phyloP scores from a whole-genome alignment of 2,329 filamentous ascomycete species.

The Spiromastix sp. region DNA sequence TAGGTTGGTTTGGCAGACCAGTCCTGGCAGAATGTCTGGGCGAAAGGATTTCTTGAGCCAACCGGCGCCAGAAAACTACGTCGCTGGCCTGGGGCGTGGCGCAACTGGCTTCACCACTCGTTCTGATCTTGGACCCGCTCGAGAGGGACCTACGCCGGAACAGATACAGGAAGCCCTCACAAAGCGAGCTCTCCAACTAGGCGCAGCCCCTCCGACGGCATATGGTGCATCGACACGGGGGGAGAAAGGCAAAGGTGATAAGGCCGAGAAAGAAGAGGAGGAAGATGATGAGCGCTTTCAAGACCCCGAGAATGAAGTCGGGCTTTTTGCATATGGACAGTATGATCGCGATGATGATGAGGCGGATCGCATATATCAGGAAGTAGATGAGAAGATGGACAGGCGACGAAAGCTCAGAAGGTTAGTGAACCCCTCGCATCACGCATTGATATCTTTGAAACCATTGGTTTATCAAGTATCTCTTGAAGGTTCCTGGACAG shows the following conservation, averaged over 20 bases:
- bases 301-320: slow-evolving; percentile 94
- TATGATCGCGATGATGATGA: slow-evolving; percentile 98
- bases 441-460: slow-evolving; percentile 25
- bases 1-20: too few species aligned
- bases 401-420: slow-evolving; percentile 74
- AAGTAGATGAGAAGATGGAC: slow-evolving; percentile 96
- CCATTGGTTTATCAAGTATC: slow-evolving; percentile 57
- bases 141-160: slow-evolving; percentile 91
- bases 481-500: slow-evolving; percentile 55
- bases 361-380: slow-evolving; percentile 89
- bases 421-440: slow-evolving; percentile 49
- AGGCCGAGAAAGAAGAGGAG: slow-evolving; percentile 46
- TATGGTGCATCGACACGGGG: slow-evolving; percentile 56
- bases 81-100: slow-evolving; percentile 92
- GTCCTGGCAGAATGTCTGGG: slow-evolving; percentile 50
- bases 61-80: slow-evolving; percentile 75
- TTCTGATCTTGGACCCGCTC: slow-evolving; percentile 87
- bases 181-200: slow-evolving; percentile 78
- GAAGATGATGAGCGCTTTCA: slow-evolving; percentile 76
- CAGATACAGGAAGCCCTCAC: slow-evolving; percentile 97
- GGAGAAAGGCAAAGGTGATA: slow-evolving; percentile 40
- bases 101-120: slow-evolving; percentile 97
- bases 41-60: slow-evolving; percentile 83
- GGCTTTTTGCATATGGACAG: slow-evolving; percentile 86
- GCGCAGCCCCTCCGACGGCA: slow-evolving; percentile 58